These are phyloP conservation scores for Talaromyces sp. DNA, from an alignment of 2,329 filamentous ascomycete species.

Conservation along the genomic window DNA sequence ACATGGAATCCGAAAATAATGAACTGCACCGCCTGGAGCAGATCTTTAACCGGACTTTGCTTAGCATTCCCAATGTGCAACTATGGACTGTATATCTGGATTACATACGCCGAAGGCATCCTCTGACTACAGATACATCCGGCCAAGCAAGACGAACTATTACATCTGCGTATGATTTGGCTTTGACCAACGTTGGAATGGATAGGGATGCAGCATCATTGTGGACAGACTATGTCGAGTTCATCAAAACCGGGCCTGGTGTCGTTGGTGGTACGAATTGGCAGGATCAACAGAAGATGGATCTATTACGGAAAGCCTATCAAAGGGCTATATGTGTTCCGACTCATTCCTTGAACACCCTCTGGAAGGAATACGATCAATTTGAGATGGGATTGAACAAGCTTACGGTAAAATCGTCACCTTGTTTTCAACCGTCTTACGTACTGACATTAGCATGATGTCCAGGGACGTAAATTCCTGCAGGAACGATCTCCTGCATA, in stretches of 20 bases:
- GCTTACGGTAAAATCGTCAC: slow-evolving; percentile 59
- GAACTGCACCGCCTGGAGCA: slow-evolving; percentile 76
- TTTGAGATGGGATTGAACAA: slow-evolving; percentile 96
- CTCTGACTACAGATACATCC: slow-evolving; percentile 72
- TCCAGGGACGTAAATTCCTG: slow-evolving; percentile 83
- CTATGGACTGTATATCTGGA: slow-evolving; percentile 93
- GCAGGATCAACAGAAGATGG: slow-evolving; percentile 99
- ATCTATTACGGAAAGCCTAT: slow-evolving; percentile 84
- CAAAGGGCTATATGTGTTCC: slow-evolving; percentile 85
- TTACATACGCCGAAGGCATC: slow-evolving; percentile 88
- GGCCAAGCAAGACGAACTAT: slow-evolving; percentile 75
- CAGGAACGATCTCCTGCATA: slow-evolving; percentile 90
- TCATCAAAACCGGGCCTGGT: slow-evolving; percentile 83
- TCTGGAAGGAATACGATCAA: slow-evolving; percentile 97
- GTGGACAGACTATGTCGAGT: slow-evolving; percentile 93
- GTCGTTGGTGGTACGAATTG: slow-evolving; percentile 79
- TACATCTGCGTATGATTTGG: slow-evolving; percentile 85
- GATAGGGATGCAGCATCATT: slow-evolving; percentile 86
- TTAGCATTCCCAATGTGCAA: slow-evolving; percentile 74
- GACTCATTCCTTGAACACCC: slow-evolving; percentile 71
- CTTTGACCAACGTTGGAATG: slow-evolving; percentile 81
- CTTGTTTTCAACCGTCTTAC: neutral
- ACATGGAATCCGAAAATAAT: slow-evolving; percentile 84
- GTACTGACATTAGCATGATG: slow-evolving; percentile 17
- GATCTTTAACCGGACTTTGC: slow-evolving; percentile 76